Evolutionary conservation across 2,329 filamentous ascomycete genomes (phyloP).

Genomic region (Xylariaceae sp.): DNA sequence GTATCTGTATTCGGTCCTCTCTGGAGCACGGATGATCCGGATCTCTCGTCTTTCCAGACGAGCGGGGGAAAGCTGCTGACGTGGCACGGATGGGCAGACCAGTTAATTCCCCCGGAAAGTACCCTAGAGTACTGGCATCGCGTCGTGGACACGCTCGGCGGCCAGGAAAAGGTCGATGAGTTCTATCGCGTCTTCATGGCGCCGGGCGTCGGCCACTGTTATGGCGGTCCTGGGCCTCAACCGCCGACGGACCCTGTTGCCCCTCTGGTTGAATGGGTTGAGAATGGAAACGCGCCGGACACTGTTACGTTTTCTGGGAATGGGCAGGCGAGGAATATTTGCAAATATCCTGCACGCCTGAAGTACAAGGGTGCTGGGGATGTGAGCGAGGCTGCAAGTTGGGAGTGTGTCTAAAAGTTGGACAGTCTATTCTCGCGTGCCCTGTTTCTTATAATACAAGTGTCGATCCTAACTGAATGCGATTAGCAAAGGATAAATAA

Average conservation of each 20-base stretch:
- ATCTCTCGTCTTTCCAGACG: constrained; percentile 39
- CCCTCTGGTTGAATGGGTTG: constrained; percentile 35
- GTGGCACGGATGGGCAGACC: constrained; percentile 51
- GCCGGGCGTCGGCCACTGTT: constrained; percentile 59
- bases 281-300: constrained; percentile 34
- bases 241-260: constrained; percentile 25
- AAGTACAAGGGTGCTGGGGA: constrained; percentile 29
- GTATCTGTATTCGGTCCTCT: constrained; percentile 30
- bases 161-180: constrained; percentile 46
- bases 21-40: constrained; percentile 40
- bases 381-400: constrained; percentile 30
- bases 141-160: constrained; percentile 32
- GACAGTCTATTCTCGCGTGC: too few species aligned
- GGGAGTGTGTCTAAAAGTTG: constrained; percentile 32
- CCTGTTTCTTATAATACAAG: too few species aligned
- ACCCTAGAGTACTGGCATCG: constrained; percentile 44
- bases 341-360: constrained; percentile 30
- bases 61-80: constrained; percentile 50
- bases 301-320: constrained; percentile 27
- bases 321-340: constrained; percentile 28
- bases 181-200: constrained; percentile 60
- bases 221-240: constrained; percentile 48
- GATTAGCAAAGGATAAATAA: too few species aligned
- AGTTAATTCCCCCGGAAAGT: constrained; percentile 43
- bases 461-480: too few species aligned